Base-by-base conservation (phyloP, 805 yeast genomes). In the Spathaspora arborariae region DNA sequence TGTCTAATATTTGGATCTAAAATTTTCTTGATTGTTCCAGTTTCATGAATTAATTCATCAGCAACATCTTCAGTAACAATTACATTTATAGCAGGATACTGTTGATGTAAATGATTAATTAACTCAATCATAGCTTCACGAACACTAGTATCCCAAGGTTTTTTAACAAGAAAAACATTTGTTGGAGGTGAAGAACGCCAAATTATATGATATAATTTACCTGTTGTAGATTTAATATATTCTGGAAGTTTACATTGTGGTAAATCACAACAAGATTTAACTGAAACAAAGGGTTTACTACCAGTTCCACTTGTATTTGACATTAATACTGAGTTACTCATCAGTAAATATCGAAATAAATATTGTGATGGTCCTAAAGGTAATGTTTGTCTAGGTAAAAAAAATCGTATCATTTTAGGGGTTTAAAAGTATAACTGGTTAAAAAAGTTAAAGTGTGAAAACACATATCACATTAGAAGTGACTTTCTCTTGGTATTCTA, bases 131-230 rank as follows among this genome's bases (percentile, higher is more conserved):
- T 79, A 3, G 94, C 89, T 5, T 70, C 66, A 11, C 83, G 71
- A 2, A 88, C 95, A 7, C 70, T 67, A 1, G 67, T 62, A 43
- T 88, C 80, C 83, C 87, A 81, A 1, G 96, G 96, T 60, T 92
- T 92, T 65, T 90, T 91, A 24, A 88, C 88, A 15, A 92, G 72
- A 45, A 85, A 76, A 8, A 92, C 79, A 60, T 91, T 92, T 49
- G 81, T 79, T 9, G 88, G 76, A 1, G 88, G 86, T 10, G 67
- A 60, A 13, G 67, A 61, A n/a, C 77, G 73, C 97, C 97, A 89
- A 10, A 79, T 65, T 39, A 90, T 59, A 21, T 79, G 74, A 53
- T 79, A 81, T 41, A 85, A 71, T 55, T 82, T 82, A 7, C 87
- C 80, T 52, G 79, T 78, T 6, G 84, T 75, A 10, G 79, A 67